Evolutionary conservation across 768 basidiomycete species (phyloP), one percentile per base, ranked within the genome.

Genomic region (Scleroderma bovista): DNA sequence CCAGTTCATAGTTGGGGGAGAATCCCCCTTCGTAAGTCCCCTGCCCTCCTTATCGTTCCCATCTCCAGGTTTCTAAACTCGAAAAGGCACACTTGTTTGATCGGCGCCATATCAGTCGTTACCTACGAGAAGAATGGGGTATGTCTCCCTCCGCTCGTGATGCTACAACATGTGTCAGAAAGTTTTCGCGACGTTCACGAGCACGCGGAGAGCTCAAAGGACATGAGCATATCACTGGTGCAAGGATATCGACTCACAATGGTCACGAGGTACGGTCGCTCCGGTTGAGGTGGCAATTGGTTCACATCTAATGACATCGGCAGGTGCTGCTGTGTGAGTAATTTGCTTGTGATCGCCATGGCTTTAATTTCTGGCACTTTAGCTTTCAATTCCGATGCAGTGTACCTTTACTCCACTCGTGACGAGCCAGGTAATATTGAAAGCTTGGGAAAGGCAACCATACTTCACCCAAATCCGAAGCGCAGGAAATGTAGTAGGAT

Each of bases 1-100:
- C 59, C 84, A 90, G 50, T 83, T 93, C 54, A 83, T 93, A 17
- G 89, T 93, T 31, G 90, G 87, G 3, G 92, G 92, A 31, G 80
- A 86, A 54, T 81, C 86, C 0, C 79, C 83, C 39, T 85, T 80
- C 62, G 91, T 91, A 57, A 56, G 84, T 75, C 26, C 45, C 5
- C 16, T 37, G 7, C 36, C 22, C 38, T 26, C 38, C 11, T 32
- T 7, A 11, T 19, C 23, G 19, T 19, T 26, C 17, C 19, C n/a
- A 15, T 46, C 13, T 41, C 34, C 50, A 24, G 53, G 45, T 6
- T 29, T 12, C 37, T 55, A 31, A 22, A n/a, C 20, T 33, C 12
- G 15, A 17, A n/a, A 31, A 61, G 54, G 58, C 56, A 24, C 42
- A 56, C 63, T 75, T 95, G 2, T 93, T 88, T 60, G 92, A 95